phyloP scores from a whole-genome alignment of 352 stramenopile species.

The Aphanomyces invadans region DNA sequence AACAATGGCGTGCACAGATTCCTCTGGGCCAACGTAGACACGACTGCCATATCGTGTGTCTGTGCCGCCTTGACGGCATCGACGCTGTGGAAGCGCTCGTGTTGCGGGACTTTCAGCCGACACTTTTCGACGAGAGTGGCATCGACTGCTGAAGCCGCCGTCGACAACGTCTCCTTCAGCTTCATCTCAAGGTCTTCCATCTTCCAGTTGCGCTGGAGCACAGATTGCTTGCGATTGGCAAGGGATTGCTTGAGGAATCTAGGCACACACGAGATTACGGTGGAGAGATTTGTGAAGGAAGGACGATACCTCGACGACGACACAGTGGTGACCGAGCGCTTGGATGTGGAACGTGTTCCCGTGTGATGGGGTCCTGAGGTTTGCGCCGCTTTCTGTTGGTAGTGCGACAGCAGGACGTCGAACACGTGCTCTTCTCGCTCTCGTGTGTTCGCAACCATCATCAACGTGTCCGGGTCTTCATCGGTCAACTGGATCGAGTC shows the following conservation, averaged over 20 bases:
- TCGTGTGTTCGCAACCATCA: slow-evolving; percentile 68
- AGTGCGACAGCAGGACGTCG: slow-evolving; percentile 47
- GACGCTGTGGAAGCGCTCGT: background rate
- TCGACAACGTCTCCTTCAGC: background rate
- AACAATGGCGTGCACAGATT: slow-evolving; percentile 51
- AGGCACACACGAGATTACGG: background rate
- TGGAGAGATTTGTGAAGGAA: background rate
- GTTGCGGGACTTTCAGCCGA: background rate
- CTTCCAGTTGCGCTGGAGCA: slow-evolving; percentile 10
- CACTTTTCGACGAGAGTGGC: background rate
- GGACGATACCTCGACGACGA: slow-evolving; percentile 14
- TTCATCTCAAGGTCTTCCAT: slow-evolving; percentile 21
- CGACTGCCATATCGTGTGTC: slow-evolving; percentile 36
- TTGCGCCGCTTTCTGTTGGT: slow-evolving; percentile 9
- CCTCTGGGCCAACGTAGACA: slow-evolving; percentile 55
- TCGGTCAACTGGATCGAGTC: slow-evolving; percentile 41
- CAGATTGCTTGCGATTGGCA: background rate
- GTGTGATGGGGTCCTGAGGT: background rate
- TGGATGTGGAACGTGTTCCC: background rate
- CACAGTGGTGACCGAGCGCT: slow-evolving; percentile 20
- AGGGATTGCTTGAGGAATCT: slow-evolving; percentile 10
- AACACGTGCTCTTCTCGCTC: slow-evolving; percentile 80
- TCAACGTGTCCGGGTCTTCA: slow-evolving; percentile 72
- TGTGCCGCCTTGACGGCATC: slow-evolving; percentile 23
- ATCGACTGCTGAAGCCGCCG: background rate